A percentile compares a stretch with the other conserved stretches of the same genome.
Evolutionary conservation across 2,329 filamentous ascomycete genomes (phyloP).

Genomic region (Sclerotinia nivalis): DNA sequence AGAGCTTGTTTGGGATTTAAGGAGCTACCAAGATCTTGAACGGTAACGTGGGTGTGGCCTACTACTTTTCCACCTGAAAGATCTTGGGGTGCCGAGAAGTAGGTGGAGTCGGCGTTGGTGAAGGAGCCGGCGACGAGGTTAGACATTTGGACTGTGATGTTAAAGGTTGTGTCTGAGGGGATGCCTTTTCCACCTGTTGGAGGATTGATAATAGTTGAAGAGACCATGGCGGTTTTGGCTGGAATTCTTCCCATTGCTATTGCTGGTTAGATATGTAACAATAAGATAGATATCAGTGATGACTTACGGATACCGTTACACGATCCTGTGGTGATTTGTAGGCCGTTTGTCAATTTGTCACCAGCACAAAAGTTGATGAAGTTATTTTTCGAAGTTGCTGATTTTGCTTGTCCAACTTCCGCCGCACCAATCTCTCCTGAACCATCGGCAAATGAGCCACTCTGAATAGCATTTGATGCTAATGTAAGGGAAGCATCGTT

Average conservation of each 20-base stretch:
- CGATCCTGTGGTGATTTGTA: conserved; percentile 58
- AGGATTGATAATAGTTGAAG: conserved; percentile 37
- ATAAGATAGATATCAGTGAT: not conserved
- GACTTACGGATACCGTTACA: conserved; percentile 53
- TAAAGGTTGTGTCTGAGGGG: conserved; percentile 38
- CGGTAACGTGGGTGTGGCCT: conserved; percentile 46
- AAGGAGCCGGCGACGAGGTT: conserved; percentile 44
- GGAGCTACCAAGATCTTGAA: conserved; percentile 42
- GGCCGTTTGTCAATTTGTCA: conserved; percentile 58
- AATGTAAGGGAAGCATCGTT: conserved; percentile 30
- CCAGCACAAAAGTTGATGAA: conserved; percentile 42
- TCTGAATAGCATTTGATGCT: conserved; percentile 36
- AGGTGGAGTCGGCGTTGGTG: conserved; percentile 44
- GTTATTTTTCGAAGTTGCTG: conserved; percentile 39
- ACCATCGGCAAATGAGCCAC: conserved; percentile 38
- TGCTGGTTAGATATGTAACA: conserved; percentile 23
- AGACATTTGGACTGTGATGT: conserved; percentile 41
- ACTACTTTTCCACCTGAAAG: conserved; percentile 42
- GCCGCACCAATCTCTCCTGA: conserved; percentile 32
- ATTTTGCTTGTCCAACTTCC: conserved; percentile 36
- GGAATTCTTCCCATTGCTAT: conserved; percentile 43
- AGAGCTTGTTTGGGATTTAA: conserved; percentile 39
- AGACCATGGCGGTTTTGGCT: conserved; percentile 40
- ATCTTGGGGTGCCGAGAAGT: conserved; percentile 44
- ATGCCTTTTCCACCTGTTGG: conserved; percentile 33